Conservation (phyloP, 345 rosid genomes). For the Gossypium ekmanianum region DNA sequence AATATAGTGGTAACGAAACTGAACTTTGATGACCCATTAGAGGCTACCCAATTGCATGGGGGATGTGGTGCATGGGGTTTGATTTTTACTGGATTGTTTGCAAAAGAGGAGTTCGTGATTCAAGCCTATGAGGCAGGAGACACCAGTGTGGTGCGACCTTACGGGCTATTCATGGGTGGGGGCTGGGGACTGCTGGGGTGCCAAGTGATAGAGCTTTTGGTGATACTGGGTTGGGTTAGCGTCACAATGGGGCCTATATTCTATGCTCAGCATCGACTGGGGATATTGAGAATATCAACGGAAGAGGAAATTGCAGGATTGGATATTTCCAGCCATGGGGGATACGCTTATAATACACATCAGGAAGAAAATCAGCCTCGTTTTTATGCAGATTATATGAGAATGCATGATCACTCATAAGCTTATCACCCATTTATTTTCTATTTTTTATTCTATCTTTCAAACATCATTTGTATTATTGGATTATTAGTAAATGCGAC, state of each 20-base stretch:
- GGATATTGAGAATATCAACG: slow-evolving; percentile 37
- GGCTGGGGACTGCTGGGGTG: slow-evolving; percentile 53
- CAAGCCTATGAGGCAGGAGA: slow-evolving; percentile 48
- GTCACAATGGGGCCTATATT: slow-evolving; percentile 57
- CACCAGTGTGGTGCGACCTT: slow-evolving; percentile 36
- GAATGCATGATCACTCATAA: too few relatives aligned
- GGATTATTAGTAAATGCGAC: too few relatives aligned
- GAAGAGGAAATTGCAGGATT: slow-evolving; percentile 59
- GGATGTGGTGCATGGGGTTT: slow-evolving; percentile 70
- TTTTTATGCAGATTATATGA: slow-evolving; percentile 30
- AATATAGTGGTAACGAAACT: slow-evolving; percentile 38
- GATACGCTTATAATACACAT: slow-evolving; percentile 43
- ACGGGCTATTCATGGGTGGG: slow-evolving; percentile 56
- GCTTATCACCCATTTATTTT: too few relatives aligned
- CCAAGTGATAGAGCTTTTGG: slow-evolving; percentile 42
- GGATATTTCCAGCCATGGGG: slow-evolving; percentile 60
- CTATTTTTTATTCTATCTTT: too few relatives aligned
- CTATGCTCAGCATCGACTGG: slow-evolving; percentile 40
- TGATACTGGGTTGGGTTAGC: slow-evolving; percentile 45
- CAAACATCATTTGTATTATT: too few relatives aligned
- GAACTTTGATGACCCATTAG: slow-evolving; percentile 57
- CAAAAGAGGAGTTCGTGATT: slow-evolving; percentile 52
- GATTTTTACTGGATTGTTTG: slow-evolving; percentile 47
- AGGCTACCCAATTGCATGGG: slow-evolving; percentile 55
- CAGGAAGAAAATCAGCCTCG: slow-evolving; percentile 35